Evolutionary conservation across 352 stramenopile species (phyloP), one percentile per base, ranked within the genome.

Genomic region (Phytopythium helicoides): DNA sequence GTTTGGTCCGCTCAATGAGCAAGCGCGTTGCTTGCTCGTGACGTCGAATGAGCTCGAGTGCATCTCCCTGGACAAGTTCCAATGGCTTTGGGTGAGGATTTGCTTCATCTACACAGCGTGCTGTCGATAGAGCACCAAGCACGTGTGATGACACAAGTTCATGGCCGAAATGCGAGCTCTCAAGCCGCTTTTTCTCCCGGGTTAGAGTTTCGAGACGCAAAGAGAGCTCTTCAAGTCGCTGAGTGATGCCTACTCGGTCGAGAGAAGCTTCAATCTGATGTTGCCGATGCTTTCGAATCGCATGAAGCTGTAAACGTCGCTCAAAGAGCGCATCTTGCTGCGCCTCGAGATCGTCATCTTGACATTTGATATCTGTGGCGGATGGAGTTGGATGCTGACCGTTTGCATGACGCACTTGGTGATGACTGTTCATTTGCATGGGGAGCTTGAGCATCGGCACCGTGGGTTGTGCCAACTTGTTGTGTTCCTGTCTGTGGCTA

Each of bases 21-120:
- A 53, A 40, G 1, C 62, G 62, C 15, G 78, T 41, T 8, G 46
- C 36, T 11, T 52, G 44, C 46, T 78, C 63, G 0, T 49, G 54
- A n/a, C 63, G 65, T 1, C 64, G 49, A 23, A 78, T 61, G 0
- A 77, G 41, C 7, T 55, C 22, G 7, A 83, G 6, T 0, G 66
- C 72, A 22, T 83, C 72, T 31, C 62, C 58, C 38, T 77, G 72
- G 0, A 83, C 54, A 5, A 80, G 58, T 18, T 83, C 72, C 10
- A 67, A 31, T 2, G 31, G 18, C 18, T n/a, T 16, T 14, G 42
- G 22, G 2, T 58, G 19, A 35, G 33, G 54, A 11, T 15, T 36
- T 7, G 12, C 14, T 1, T 6, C 11, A 1, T 48, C 15, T 23
- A 8, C 2, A 19, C 28, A 15, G 22, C 16, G 16, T 4, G 40